Base-by-base conservation (phyloP, 305 asterid species). In the Fraxinus nigra region DNA sequence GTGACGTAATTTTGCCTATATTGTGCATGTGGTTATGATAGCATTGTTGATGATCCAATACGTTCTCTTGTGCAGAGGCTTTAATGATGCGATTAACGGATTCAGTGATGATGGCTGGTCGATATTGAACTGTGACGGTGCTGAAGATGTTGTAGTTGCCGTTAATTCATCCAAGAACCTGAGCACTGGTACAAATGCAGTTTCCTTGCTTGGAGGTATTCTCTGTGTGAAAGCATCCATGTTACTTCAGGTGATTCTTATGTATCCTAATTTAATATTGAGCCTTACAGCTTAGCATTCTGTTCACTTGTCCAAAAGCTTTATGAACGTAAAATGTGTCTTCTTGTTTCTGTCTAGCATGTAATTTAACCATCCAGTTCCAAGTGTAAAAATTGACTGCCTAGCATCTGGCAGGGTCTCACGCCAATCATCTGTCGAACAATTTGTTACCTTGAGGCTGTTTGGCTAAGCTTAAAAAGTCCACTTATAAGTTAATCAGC, bases 141-240 rank as follows among this genome's bases (percentile, higher is more conserved):
- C 94, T 79, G 98, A 95, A 82, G 98, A 93, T 88, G 97, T 95
- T 79, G 85, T 91, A 33, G 86, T 95, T 80, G 91, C 98, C 38
- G 78, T 92, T 32, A 87, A 84, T 86, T 92, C 97, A 11, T 85
- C 93, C 78, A 95, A 93, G 81, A 87, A 84, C 75, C 78, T 89
- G 2, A 75, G 81, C 80, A 72, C 85, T 72, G 83, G 91, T 79
- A 84, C 94, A 10, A 81, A 82, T 75, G 80, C 87, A 78, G 88
- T 92, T 76, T 79, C 95, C 24, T 77, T 92, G 80, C 79, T 89
- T 16, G 98, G 97, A 76, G 97, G 97, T 22, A 77, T 93, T 82
- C 94, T 95, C 24, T 93, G 98, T 79, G 98, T 96, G n/a, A 95
- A 95, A 85, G 97, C 98, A 24, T 95, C 97, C 33, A 95, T 95